Base-by-base conservation (phyloP, 345 rosid genomes). In the Salix purpurea region DNA sequence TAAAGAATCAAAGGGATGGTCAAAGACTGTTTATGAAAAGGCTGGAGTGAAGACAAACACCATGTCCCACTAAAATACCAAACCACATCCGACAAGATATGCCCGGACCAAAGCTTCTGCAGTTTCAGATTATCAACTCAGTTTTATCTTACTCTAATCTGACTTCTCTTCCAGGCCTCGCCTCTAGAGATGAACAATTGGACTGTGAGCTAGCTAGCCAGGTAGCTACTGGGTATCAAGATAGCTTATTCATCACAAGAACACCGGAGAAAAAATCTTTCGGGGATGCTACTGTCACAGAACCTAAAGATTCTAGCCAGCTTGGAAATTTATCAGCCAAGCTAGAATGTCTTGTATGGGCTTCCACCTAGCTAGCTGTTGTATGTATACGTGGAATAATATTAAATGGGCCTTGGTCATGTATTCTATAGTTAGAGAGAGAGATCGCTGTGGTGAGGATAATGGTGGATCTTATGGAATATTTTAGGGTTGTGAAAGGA, bases 21-120 rank as follows among this genome's bases (percentile, higher is more conserved):
- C 82, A 77, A 78, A 71, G 85, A 72, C 85, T 79, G 58, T 66
- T 61, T 36, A 71, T 62, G 75, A 61, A 76, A 74, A 69, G 67
- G 69, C 67, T 15, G 40, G 11, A 61, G 65, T 62, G 13, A 46
- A 76, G 80, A 71, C 78, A 65, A 68, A n/a, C 62, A 18, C 54
- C 78, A 60, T 73, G 36, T 62, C 23, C 52, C 37, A 36, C 37
- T 36, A 36, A 5, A 36, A 36, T 36, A 36, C 37, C 37, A 36
- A 36, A 36, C 37, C 37, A 36, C 7, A 36, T 36, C 37, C 37
- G 37, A 36, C 21, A 32, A 65, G 68, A 65, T 16, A 65, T 50
- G 36, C 21, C 64, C 10, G 15, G 64, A 58, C 28, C 64, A 58
- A 42, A 23, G 64, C 4, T 58, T n/a, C 23, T 23, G 23, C 26